phyloP scores from a whole-genome alignment of 805 yeast genomes.

The Wickerhamomyces chambardii region DNA sequence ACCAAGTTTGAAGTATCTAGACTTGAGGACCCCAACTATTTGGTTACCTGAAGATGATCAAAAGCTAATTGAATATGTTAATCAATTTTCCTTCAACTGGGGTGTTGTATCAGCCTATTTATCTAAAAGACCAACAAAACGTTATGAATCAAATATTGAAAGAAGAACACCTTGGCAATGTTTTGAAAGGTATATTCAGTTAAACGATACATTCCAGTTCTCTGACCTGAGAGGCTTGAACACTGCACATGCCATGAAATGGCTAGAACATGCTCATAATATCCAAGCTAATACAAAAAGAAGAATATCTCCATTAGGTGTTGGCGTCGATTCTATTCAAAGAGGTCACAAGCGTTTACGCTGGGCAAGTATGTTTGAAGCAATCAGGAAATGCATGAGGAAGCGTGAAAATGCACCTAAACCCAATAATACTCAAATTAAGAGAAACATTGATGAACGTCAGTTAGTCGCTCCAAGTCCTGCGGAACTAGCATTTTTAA shows the following conservation, averaged over 20 bases:
- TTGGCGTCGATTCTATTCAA: constrained; percentile 88
- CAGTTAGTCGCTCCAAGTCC: constrained; percentile 64
- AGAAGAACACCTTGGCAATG: constrained; percentile 99
- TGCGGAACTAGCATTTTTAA: constrained; percentile 72
- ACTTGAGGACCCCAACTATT: constrained; percentile 81
- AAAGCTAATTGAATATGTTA: constrained; percentile 67
- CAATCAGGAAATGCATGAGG: constrained; percentile 81
- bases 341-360: constrained; percentile 85
- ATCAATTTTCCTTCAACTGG: constrained; percentile 90
- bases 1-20: constrained; percentile 74
- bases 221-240: constrained; percentile 82
- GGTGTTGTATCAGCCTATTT: constrained; percentile 79
- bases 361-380: constrained; percentile 98
- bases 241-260: constrained; percentile 75
- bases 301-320: constrained; percentile 86
- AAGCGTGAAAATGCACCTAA: constrained; percentile 75
- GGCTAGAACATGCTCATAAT: constrained; percentile 88
- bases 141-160: constrained; percentile 82
- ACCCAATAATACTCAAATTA: constrained; percentile 39
- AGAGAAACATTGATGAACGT: constrained; percentile 29
- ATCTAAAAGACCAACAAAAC: constrained; percentile 53
- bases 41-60: constrained; percentile 96
- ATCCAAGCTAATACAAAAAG: constrained; percentile 85
- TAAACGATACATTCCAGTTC: constrained; percentile 81
- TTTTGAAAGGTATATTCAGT: constrained; percentile 90